Percentiles rank a stretch among this genome's conserved stretches.
Conservation (phyloP, 768 basidiomycete genomes). For the Kwoniella europaea region DNA sequence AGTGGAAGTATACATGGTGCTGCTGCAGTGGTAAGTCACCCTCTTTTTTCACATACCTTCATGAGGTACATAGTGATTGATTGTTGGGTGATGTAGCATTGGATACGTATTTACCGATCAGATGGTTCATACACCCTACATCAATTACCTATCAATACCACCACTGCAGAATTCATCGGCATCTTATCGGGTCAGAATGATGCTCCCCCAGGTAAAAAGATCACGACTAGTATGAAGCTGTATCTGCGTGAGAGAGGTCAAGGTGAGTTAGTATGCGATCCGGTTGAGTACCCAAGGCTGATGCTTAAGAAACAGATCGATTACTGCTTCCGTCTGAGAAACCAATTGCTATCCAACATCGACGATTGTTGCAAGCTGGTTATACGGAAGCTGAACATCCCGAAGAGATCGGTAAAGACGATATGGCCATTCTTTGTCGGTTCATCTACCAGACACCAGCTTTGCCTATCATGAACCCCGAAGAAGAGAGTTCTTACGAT, state of each 20-base stretch:
- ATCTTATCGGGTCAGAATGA: conserved; percentile 63
- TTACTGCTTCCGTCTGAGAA: conserved; percentile 78
- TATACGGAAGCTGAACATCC: conserved; percentile 77
- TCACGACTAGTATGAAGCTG: conserved; percentile 55
- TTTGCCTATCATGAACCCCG: conserved; percentile 59
- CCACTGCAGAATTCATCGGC: conserved; percentile 70
- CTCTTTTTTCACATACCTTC: not conserved
- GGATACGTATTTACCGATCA: conserved; percentile 76
- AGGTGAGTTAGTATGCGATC: conserved; percentile 40
- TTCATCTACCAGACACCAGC: conserved; percentile 78
- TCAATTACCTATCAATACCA: conserved; percentile 68
- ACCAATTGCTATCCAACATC: conserved; percentile 81
- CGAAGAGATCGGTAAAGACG: conserved; percentile 75
- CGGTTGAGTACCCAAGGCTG: not conserved
- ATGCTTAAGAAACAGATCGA: conserved; percentile 69
- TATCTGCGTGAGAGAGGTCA: conserved; percentile 65
- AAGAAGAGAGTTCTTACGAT: conserved; percentile 74
- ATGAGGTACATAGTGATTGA: not conserved
- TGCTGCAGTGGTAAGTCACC: conserved; percentile 33
- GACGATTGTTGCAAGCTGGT: conserved; percentile 84
- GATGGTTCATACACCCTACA: conserved; percentile 76
- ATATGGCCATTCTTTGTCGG: conserved; percentile 80
- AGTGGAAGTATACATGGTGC: conserved; percentile 34
- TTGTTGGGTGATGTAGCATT: conserved; percentile 57
- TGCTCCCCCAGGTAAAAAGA: conserved; percentile 37